phyloP scores from a whole-genome alignment of 2,329 filamentous ascomycete genomes.

The Helminthosporium solani region DNA sequence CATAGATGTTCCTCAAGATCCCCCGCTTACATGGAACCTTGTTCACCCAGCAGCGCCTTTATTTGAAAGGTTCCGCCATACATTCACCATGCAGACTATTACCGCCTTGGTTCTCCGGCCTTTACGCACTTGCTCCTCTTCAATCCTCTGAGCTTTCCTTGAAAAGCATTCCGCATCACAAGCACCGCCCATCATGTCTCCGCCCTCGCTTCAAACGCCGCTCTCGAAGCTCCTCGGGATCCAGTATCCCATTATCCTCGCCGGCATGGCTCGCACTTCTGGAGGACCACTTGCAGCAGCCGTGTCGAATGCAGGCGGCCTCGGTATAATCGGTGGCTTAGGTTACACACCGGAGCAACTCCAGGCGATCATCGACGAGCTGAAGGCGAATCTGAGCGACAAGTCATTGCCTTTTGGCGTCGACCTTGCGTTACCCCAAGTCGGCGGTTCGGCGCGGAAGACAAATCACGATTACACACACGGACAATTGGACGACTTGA shows the following conservation, averaged over 20 bases:
- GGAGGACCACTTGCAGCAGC: slow-evolving; percentile 43
- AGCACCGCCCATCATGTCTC: slow-evolving; percentile 27
- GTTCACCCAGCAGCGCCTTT: slow-evolving; percentile 15
- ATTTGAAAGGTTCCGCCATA: slow-evolving; percentile 30
- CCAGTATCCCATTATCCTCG: slow-evolving; percentile 84
- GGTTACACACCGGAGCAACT: slow-evolving; percentile 64
- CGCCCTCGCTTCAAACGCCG: slow-evolving; percentile 39
- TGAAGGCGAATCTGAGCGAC: slow-evolving; percentile 70
- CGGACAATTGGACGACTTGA: slow-evolving; percentile 82
- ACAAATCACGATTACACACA: slow-evolving; percentile 97
- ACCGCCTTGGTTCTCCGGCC: slow-evolving; percentile 1
- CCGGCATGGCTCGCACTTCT: slow-evolving; percentile 85
- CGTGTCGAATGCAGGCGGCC: slow-evolving; percentile 77
- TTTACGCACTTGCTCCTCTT: background rate
- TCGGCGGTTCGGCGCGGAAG: slow-evolving; percentile 78
- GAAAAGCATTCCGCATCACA: background rate
- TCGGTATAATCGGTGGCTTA: slow-evolving; percentile 58
- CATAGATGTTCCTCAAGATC: no score
- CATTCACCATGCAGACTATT: slow-evolving; percentile 16
- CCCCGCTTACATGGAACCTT: slow-evolving; percentile 19
- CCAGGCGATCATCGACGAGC: slow-evolving; percentile 77
- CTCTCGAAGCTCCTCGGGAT: slow-evolving; percentile 68
- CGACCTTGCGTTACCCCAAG: slow-evolving; percentile 86
- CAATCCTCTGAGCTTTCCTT: background rate
- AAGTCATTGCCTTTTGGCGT: slow-evolving; percentile 81